A percentile compares a stretch with the other conserved stretches of the same genome.
These are phyloP conservation scores for Brassica balearica DNA, from an alignment of 441 rosid genomes.

Conservation along the genomic window DNA sequence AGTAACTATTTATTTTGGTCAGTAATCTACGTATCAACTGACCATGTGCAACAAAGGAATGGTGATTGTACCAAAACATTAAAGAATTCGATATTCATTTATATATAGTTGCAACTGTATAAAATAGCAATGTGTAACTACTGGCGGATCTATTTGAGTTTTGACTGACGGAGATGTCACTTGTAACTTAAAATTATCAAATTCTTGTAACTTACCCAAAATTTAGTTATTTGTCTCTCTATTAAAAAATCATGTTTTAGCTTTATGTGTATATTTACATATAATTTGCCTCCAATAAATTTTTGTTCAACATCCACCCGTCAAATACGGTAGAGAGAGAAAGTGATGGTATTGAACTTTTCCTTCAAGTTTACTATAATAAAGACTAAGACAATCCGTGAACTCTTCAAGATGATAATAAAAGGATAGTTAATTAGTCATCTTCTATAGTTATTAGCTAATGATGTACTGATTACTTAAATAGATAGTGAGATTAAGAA, in stretches of 20 bases:
- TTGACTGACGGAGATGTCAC: background rate
- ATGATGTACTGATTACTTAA: slow-evolving; percentile 27
- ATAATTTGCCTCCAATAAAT: too few species aligned
- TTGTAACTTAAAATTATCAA: background rate
- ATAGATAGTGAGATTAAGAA: slow-evolving; percentile 32
- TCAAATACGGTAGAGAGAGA: background rate
- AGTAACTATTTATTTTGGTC: slow-evolving; percentile 10
- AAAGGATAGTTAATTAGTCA: background rate
- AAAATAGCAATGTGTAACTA: background rate
- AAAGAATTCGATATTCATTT: background rate
- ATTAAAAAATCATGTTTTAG: background rate
- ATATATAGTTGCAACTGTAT: background rate
- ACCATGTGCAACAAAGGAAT: background rate
- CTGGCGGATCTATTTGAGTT: background rate
- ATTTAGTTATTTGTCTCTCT: background rate
- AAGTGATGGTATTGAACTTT: background rate
- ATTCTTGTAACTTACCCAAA: background rate
- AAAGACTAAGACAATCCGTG: slow-evolving; percentile 3
- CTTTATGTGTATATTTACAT: background rate
- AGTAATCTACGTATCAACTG: background rate
- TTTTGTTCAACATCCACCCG: too few species aligned
- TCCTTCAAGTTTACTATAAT: background rate
- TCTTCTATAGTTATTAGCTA: slow-evolving; percentile 8
- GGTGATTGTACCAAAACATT: background rate
- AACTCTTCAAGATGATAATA: background rate